A percentile compares a stretch with the other conserved stretches of the same genome.
These are phyloP conservation scores for Solanum hybrid DNA, from an alignment of 305 asterid genomes.

Conservation along the genomic window DNA sequence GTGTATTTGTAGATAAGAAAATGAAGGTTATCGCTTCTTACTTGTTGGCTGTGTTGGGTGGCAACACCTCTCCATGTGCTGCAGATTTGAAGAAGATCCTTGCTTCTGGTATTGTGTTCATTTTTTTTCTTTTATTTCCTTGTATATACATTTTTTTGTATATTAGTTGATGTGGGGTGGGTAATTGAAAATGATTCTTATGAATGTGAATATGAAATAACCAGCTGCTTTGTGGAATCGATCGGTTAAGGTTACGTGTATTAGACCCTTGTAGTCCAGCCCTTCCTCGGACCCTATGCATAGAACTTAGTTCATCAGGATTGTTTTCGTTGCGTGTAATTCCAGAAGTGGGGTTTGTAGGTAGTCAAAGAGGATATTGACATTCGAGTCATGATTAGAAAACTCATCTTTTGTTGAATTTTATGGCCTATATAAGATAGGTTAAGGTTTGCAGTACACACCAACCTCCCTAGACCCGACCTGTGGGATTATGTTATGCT, in stretches of 20 bases:
- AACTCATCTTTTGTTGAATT: not conserved
- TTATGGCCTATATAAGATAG: not conserved
- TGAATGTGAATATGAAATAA: not conserved
- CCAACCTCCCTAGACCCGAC: not conserved
- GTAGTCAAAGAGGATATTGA: not conserved
- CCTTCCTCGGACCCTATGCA: not conserved
- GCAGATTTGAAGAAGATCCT: conserved; percentile 22
- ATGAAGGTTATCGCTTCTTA: conserved; percentile 29
- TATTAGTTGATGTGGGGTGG: not conserved
- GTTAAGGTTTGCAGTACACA: not conserved
- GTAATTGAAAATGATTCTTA: not conserved
- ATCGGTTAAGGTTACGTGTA: not conserved
- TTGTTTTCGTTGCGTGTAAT: not conserved
- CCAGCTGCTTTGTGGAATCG: not conserved
- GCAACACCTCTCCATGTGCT: conserved; percentile 15
- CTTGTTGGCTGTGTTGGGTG: conserved; percentile 32
- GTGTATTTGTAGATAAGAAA: not conserved
- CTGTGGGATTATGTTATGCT: not conserved
- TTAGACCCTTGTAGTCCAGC: not conserved
- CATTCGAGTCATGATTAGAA: not conserved
- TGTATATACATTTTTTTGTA: no score
- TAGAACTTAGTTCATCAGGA: not conserved
- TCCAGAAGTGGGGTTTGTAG: not conserved
- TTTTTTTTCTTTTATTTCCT: not conserved
- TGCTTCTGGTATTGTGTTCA: conserved; percentile 7